Evolutionary conservation across 129 eudicot species (phyloP), one percentile per base, ranked within the genome.

Genomic region (Flaveria bidentis): DNA sequence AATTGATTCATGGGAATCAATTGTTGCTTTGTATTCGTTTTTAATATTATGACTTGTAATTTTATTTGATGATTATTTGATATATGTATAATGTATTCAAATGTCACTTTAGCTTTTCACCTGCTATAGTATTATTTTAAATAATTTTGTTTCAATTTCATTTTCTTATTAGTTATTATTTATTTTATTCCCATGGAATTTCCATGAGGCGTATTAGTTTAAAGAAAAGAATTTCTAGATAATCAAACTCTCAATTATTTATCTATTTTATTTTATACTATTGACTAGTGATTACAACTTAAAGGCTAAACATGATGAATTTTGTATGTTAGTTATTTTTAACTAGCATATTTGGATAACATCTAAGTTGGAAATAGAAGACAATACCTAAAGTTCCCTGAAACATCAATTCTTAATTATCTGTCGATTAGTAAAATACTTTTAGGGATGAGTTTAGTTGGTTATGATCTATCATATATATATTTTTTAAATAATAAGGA

Each of bases 51-150:
- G 73, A 79, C 66, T 78, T 60, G 68, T 80, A 28, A 50, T 41
- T 52, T 65, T 65, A 53, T 55, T 16, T 66, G 26, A 80, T 42
- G 23, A 30, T 71, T 23, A 50, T 72, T 79, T 63, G 44, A 76
- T 62, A 58, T 70, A 16, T 64, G 50, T 45, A 44, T 44, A 45
- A 16, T 42, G 39, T 33, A 17, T 28, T 70, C 60, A 18, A 45
- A 41, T 80, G 79, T 67, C 75, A 55, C 79, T 66, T 73, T 56
- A 80, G 84, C 84, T 80, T 80, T 80, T 74, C 84, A 80, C 74
- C 84, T 73, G 71, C 80, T 74, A 63, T 66, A 14, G 55, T 8
- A 67, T 53, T 67, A 66, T 12, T 66, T 72, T 67, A 18, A 73
- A 73, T 73, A 28, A 0, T 33, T 63, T 52, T 52, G 42, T 78